phyloP scores from a whole-genome alignment of 73 alveolate genomes.

The Durusdinium trenchii region DNA sequence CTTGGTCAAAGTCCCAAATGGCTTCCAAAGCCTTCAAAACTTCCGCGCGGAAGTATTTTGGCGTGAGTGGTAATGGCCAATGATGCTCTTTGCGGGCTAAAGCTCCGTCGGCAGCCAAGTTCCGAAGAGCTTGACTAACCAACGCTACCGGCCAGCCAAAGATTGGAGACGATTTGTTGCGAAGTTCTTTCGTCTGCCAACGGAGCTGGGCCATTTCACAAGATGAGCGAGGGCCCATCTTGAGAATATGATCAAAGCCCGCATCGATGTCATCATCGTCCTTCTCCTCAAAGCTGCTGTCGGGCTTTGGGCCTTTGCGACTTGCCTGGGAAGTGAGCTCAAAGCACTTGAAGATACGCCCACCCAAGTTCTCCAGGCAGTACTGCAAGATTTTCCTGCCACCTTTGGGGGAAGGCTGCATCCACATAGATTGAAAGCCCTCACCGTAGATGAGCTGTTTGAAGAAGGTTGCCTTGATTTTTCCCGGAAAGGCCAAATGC shows the following conservation, averaged over 20 bases:
- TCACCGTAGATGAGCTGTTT: no score
- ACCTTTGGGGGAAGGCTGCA: no score
- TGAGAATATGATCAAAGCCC: not conserved
- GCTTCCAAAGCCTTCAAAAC: not conserved
- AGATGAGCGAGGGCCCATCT: not conserved
- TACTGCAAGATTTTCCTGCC: no score
- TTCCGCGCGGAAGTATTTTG: not conserved
- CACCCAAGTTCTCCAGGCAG: no score
- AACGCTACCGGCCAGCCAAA: not conserved
- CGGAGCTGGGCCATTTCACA: conserved; percentile 6
- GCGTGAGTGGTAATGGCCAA: conserved; percentile 37
- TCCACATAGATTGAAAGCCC: no score
- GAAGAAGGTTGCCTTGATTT: no score
- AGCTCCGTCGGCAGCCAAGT: not conserved
- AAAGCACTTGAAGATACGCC: conserved; percentile 13
- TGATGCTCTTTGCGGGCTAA: not conserved
- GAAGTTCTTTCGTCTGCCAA: not conserved
- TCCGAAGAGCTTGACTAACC: not conserved
- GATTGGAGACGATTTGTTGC: not conserved
- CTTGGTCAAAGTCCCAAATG: conserved; percentile 35
- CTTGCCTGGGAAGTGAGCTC: not conserved
- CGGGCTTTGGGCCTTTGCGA: not conserved
- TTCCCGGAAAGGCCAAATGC: no score
- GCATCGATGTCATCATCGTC: conserved; percentile 19
- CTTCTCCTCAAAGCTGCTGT: not conserved